A percentile compares a stretch with the other conserved stretches of the same genome.
Evolutionary conservation across 108 stramenopile genomes (phyloP).

Genomic region (Epithemia pelagica): DNA sequence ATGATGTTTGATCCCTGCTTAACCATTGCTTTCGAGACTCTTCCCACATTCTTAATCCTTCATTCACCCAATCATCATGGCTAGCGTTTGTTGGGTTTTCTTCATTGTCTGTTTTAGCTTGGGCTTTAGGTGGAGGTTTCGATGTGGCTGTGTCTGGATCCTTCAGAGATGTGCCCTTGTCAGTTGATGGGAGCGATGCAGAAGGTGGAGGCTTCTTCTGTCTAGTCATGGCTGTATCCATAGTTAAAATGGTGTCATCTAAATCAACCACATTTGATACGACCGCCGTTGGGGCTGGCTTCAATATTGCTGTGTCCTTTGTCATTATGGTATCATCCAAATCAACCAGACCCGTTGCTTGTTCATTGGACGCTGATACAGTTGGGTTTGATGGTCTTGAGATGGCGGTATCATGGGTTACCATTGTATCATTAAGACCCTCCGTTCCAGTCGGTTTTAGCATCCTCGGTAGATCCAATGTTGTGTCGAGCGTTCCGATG

Average conservation of each 20-base stretch:
- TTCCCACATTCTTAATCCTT: constrained; percentile 8
- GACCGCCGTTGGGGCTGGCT: no score
- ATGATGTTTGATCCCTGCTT: neutral
- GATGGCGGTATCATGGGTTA: neutral
- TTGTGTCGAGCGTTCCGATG: neutral
- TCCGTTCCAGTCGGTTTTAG: neutral
- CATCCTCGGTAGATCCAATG: neutral
- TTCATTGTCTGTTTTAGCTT: no score
- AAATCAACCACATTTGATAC: no score
- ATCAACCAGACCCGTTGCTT: neutral
- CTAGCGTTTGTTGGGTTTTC: neutral
- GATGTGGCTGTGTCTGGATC: no score
- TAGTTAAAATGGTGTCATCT: no score
- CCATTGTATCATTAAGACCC: neutral
- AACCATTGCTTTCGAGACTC: constrained; percentile 2
- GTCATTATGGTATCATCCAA: neutral
- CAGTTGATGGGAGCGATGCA: no score
- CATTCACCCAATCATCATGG: constrained; percentile 9
- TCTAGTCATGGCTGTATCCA: no score
- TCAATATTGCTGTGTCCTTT: neutral
- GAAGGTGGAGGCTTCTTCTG: no score
- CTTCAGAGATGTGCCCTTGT: no score
- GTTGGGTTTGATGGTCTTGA: neutral
- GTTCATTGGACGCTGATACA: no score
- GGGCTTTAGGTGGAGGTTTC: no score